Base-by-base conservation (phyloP, 1,284 basidiomycete species). In the Coniferiporia weirii region DNA sequence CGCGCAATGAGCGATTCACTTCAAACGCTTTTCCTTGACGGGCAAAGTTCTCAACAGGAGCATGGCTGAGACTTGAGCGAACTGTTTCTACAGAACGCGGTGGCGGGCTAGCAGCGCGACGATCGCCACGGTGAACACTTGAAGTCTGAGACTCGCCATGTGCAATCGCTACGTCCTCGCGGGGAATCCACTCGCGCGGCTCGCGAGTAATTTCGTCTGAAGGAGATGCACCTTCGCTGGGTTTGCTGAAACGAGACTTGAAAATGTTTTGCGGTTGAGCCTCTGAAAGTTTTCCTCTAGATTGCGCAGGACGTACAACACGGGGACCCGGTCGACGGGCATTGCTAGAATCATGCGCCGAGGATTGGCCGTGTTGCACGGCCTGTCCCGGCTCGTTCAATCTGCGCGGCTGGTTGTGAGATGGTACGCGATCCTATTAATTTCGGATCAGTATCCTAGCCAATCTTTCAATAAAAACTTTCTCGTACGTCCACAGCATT, bases 171-270 rank as follows among this genome's bases (percentile, higher is more conserved):
- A 51, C 50, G 20, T 36, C 55, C 15, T 57, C 55, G 9, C 60
- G 54, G 3, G 60, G 35, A 53, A 57, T 57, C 60, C 60, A 61
- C 20, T 47, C 36, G 22, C 60, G 60, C 17, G 60, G 49, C 35
- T 45, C 59, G 9, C 27, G 8, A 34, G 5, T 32, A 19, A 13
- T 2, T 19, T 54, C 54, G 32, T 5, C 38, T 13, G 15, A 19
- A 43, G 32, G 35, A 2, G 48, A n/a, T 6, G 38, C 13, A 27
- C 20, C 15, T 3, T 51, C 53, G 5, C 56, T 10, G 44, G 51
- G 38, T 15, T 44, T 56, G 48, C 43, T 56, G 40, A 56, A 60
- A n/a, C 59, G 59, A 45, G 59, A 56, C 59, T 60, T 46, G 43
- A 47, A n/a, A 46, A 20, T 17, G 20, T 27, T 12, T 8, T 27